A percentile compares a stretch with the other conserved stretches of the same genome.
Conservation (phyloP, 2,329 filamentous ascomycete genomes). For the Leptodontidium sp. region DNA sequence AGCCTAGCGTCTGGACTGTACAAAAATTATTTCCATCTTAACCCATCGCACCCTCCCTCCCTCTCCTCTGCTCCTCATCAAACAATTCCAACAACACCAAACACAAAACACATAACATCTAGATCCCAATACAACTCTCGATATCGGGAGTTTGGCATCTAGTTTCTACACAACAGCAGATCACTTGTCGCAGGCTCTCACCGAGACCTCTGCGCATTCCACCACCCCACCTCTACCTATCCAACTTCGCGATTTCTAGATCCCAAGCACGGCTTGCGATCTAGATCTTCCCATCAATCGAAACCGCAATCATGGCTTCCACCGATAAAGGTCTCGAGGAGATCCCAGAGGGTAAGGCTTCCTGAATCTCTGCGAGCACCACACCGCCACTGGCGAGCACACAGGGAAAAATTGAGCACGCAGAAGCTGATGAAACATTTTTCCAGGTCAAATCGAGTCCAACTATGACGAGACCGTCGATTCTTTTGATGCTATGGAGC, state of each 20-base stretch:
- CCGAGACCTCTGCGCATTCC: slow-evolving; percentile 44
- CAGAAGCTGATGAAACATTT: slow-evolving; percentile 38
- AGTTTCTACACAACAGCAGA: slow-evolving; percentile 50
- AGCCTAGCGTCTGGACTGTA: slow-evolving; percentile 6
- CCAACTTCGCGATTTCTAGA: slow-evolving; percentile 59
- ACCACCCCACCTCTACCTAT: slow-evolving; percentile 41
- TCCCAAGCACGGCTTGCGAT: slow-evolving; percentile 83
- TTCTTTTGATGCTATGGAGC: slow-evolving; percentile 97
- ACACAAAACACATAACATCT: slow-evolving; percentile 38
- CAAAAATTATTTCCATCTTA: slow-evolving; percentile 12
- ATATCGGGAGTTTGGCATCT: slow-evolving; percentile 59
- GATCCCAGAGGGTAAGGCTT: slow-evolving; percentile 84
- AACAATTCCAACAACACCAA: slow-evolving; percentile 35
- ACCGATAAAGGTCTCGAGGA: slow-evolving; percentile 98
- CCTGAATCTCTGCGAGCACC: slow-evolving; percentile 29
- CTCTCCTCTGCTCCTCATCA: slow-evolving; percentile 30
- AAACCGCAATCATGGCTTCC: slow-evolving; percentile 92
- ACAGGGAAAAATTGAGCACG: slow-evolving; percentile 24
- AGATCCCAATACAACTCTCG: slow-evolving; percentile 47
- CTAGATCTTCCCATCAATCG: slow-evolving; percentile 59
- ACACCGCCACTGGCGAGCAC: slow-evolving; percentile 38
- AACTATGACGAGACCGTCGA: slow-evolving; percentile 99
- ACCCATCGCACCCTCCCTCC: slow-evolving; percentile 15
- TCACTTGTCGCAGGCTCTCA: slow-evolving; percentile 45
- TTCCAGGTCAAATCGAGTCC: slow-evolving; percentile 95